Conservation (phyloP, 805 yeast species). For the Candida ortonii region DNA sequence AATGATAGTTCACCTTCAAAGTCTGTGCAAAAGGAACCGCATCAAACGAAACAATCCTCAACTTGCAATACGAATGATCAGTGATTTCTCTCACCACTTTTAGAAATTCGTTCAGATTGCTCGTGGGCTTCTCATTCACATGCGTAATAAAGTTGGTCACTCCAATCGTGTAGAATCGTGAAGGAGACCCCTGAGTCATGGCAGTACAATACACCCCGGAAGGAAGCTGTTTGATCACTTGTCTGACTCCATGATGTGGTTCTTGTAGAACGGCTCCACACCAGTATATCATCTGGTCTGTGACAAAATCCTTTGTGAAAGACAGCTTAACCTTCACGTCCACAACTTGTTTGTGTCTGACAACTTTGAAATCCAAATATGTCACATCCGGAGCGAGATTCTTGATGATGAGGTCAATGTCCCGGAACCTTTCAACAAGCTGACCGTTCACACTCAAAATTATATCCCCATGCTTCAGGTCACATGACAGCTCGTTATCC, state of each 20-base stretch:
- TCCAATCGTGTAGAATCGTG: slow-evolving; percentile 73
- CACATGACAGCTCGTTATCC: slow-evolving; percentile 28
- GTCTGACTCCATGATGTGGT: slow-evolving; percentile 93
- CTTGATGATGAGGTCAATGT: slow-evolving; percentile 49
- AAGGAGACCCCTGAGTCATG: slow-evolving; percentile 80
- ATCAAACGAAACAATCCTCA: slow-evolving; percentile 81
- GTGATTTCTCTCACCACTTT: slow-evolving; percentile 65
- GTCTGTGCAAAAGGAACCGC: slow-evolving; percentile 84
- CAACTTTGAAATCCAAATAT: slow-evolving; percentile 55
- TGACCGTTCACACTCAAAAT: slow-evolving; percentile 66
- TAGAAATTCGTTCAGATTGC: slow-evolving; percentile 65
- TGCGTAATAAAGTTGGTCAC: slow-evolving; percentile 86
- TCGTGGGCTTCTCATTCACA: slow-evolving; percentile 73
- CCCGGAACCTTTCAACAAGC: slow-evolving; percentile 64
- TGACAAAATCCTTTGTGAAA: slow-evolving; percentile 52
- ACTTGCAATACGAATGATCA: slow-evolving; percentile 76
- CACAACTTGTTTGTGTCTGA: slow-evolving; percentile 66
- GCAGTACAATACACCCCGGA: slow-evolving; percentile 80
- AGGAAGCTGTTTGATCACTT: slow-evolving; percentile 72
- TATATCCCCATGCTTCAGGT: slow-evolving; percentile 67
- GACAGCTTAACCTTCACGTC: slow-evolving; percentile 64
- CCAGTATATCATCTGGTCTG: slow-evolving; percentile 73
- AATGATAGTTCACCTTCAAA: slow-evolving; percentile 82
- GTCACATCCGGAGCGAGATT: slow-evolving; percentile 31
- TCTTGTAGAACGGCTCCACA: slow-evolving; percentile 79